These are phyloP conservation scores for Xylaria sp. DNA, from an alignment of 2,329 filamentous ascomycete species.

Conservation along the genomic window DNA sequence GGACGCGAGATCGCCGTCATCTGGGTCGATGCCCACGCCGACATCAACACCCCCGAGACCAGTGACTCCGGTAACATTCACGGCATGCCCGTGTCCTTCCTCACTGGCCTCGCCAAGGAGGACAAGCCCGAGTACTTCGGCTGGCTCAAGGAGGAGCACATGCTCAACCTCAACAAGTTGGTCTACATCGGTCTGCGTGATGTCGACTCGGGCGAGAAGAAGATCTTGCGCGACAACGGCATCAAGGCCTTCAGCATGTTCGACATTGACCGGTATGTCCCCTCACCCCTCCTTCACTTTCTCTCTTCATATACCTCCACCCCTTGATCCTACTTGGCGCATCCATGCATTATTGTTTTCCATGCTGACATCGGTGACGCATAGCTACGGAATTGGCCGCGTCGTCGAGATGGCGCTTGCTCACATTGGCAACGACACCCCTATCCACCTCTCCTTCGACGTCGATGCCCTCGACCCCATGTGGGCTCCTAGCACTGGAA, in stretches of 20 bases:
- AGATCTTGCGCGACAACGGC: constrained; percentile 76
- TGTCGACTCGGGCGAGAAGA: constrained; percentile 91
- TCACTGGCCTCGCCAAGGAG: constrained; percentile 77
- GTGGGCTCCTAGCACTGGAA: constrained; percentile 94
- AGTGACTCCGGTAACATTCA: constrained; percentile 91
- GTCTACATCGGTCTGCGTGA: constrained; percentile 96
- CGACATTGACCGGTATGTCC: constrained; percentile 76
- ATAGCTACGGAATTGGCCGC: constrained; percentile 82
- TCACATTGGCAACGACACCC: constrained; percentile 89
- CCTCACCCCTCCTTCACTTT: neutral
- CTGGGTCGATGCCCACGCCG: constrained; percentile 97
- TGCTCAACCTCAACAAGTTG: constrained; percentile 70
- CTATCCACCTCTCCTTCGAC: constrained; percentile 95
- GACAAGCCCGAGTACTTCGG: constrained; percentile 77
- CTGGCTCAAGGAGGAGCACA: constrained; percentile 73
- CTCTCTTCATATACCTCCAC: neutral
- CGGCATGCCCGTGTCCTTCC: constrained; percentile 93
- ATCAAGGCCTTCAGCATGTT: constrained; percentile 99
- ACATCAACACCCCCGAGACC: constrained; percentile 94
- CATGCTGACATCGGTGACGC: constrained; percentile 3
- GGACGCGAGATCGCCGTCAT: constrained; percentile 85
- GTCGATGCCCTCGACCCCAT: constrained; percentile 93
- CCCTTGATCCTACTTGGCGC: neutral
- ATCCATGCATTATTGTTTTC: neutral
- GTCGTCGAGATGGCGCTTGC: constrained; percentile 98